Conservation (phyloP, 2,329 filamentous ascomycete genomes). For the Diaporthe vaccinii region DNA sequence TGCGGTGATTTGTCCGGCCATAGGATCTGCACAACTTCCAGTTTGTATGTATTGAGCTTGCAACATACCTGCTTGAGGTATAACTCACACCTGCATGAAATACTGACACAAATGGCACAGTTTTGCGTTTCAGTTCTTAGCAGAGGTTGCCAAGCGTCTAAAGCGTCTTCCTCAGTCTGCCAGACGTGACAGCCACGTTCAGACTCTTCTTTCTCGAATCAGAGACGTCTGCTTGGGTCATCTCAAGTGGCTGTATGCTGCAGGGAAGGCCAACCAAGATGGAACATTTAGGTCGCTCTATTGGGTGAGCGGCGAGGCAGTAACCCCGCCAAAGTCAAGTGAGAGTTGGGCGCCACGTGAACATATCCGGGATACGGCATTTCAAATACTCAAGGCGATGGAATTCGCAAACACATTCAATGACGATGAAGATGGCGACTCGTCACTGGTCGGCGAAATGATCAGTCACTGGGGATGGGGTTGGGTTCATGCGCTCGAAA, state of each 20-base stretch:
- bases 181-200: not conserved
- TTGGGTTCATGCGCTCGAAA: conserved; percentile 3
- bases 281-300: not conserved
- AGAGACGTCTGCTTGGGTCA: conserved; percentile 8
- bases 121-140: conserved; percentile 25
- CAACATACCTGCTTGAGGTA: no score
- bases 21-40: conserved; percentile 34
- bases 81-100: no score
- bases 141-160: not conserved
- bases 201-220: not conserved
- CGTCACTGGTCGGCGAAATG: not conserved
- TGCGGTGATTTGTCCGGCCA: conserved; percentile 42
- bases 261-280: not conserved
- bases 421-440: not conserved
- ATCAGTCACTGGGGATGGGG: not conserved
- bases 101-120: not conserved
- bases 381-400: conserved; percentile 3
- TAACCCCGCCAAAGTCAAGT: not conserved
- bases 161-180: not conserved
- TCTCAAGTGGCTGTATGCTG: conserved; percentile 9
- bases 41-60: conserved; percentile 35
- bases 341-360: not conserved
- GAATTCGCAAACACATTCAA: not conserved
- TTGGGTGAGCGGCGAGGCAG: not conserved
- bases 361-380: not conserved